Conservation (phyloP, 495 filamentous ascomycete genomes). For the Penicillium turbatum region DNA sequence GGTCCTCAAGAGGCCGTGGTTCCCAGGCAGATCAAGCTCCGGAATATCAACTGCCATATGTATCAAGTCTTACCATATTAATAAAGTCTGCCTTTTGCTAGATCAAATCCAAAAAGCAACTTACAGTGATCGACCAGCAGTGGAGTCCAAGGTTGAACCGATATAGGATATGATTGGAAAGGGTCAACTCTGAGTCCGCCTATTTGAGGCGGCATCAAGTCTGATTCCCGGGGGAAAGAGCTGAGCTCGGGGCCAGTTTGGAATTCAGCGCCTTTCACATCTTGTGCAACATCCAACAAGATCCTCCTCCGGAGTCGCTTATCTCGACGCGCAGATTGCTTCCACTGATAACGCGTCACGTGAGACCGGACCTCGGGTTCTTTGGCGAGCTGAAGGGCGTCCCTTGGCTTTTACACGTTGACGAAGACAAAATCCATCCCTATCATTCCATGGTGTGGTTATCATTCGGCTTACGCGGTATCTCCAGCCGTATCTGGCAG, state of each 20-base stretch:
- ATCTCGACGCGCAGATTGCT: constrained; percentile 4
- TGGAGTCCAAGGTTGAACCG: constrained; percentile 25
- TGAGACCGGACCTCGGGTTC: constrained; percentile 27
- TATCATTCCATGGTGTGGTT: no score
- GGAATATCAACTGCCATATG: constrained; percentile 46
- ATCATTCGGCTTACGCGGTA: no score
- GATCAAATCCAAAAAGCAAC: background rate
- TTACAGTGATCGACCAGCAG: constrained; percentile 40
- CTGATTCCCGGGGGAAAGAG: no score
- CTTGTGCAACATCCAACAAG: constrained; percentile 2
- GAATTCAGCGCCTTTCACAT: no score
- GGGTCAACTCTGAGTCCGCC: constrained; percentile 39
- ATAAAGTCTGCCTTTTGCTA: background rate
- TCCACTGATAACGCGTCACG: constrained; percentile 31
- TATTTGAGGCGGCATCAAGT: constrained; percentile 18
- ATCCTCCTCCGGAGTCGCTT: constrained; percentile 2
- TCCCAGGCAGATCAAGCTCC: constrained; percentile 36
- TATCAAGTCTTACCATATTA: constrained; percentile 30
- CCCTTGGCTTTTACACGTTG: constrained; percentile 26
- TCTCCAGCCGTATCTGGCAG: no score
- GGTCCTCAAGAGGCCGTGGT: constrained; percentile 35
- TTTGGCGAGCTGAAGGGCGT: constrained; percentile 28
- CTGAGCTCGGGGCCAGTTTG: no score
- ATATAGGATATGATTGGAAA: constrained; percentile 34
- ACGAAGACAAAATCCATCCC: constrained; percentile 31